These are phyloP conservation scores for Lipomyces sp. DNA, from an alignment of 805 yeast genomes.

Conservation along the genomic window DNA sequence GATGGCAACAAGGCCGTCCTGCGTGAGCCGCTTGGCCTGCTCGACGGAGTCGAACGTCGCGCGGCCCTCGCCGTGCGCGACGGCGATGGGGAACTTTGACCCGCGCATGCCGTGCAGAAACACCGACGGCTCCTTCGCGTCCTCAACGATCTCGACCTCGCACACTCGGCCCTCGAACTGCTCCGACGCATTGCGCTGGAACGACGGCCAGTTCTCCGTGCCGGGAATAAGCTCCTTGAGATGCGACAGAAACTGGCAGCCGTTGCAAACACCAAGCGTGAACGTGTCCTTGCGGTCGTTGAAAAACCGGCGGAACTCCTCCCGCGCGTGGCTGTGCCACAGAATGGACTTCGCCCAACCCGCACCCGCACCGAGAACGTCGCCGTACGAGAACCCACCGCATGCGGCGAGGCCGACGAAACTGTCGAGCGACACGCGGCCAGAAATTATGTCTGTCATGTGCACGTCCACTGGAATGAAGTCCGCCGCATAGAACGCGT, in stretches of 20 bases:
- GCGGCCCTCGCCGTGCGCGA: conserved; percentile 98
- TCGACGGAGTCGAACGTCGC: conserved; percentile 61
- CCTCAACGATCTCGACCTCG: conserved; percentile 74
- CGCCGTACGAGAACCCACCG: conserved; percentile 99
- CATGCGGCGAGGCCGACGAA: conserved; percentile 96
- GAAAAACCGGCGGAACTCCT: conserved; percentile 77
- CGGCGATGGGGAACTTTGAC: conserved; percentile 92
- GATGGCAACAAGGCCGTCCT: conserved; percentile 54
- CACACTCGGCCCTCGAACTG: conserved; percentile 95
- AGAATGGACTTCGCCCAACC: conserved; percentile 98
- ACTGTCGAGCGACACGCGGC: conserved; percentile 65
- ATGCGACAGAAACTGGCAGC: conserved; percentile 92
- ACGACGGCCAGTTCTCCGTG: conserved; percentile 91
- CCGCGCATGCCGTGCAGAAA: conserved; percentile 90
- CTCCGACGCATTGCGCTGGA: conserved; percentile 85
- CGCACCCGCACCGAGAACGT: conserved; percentile 96
- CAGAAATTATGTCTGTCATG: conserved; percentile 85
- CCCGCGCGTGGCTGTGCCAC: conserved; percentile 71
- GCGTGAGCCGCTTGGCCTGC: conserved; percentile 49
- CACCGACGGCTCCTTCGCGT: conserved; percentile 48
- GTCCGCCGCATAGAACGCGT: conserved; percentile 93
- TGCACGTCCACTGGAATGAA: conserved; percentile 93
- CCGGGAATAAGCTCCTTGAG: conserved; percentile 88
- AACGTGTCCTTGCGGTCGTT: conserved; percentile 85
- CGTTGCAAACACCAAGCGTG: conserved; percentile 98